A percentile compares a stretch with the other conserved stretches of the same genome.
These are phyloP conservation scores for Euphorbia schlechtendalii DNA, from an alignment of 441 rosid species.

Conservation along the genomic window DNA sequence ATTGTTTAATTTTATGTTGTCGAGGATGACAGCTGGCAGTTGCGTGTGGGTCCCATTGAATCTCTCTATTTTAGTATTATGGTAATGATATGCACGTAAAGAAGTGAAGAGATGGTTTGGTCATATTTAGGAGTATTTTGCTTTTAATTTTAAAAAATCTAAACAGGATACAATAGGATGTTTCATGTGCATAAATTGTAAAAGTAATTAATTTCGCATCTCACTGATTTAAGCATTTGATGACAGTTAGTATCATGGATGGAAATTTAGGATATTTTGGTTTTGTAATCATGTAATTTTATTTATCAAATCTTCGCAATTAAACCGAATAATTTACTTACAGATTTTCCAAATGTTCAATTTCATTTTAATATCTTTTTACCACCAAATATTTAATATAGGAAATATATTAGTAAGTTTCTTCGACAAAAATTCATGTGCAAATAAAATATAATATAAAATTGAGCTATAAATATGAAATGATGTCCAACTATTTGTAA, in stretches of 20 bases:
- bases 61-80: no score
- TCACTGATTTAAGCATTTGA: no score
- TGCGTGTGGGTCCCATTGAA: neutral
- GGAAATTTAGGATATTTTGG: neutral
- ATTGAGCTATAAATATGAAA: no score
- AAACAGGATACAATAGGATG: neutral
- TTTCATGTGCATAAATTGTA: neutral
- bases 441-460: no score
- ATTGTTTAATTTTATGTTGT: neutral
- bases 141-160: neutral
- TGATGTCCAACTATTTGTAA: no score
- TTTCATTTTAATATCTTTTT: no score
- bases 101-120: no score
- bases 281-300: neutral
- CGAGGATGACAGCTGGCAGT: constrained; percentile 13
- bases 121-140: no score
- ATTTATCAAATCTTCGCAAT: neutral
- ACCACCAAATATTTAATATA: no score
- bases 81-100: neutral
- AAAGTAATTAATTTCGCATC: neutral
- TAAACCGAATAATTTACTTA: neutral
- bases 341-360: neutral
- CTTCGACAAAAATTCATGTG: no score
- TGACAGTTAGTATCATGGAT: neutral
- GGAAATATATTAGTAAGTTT: no score